These are phyloP conservation scores for Melanopsichium pennsylvanicum DNA, from an alignment of 1,284 basidiomycete genomes.

Conservation along the genomic window DNA sequence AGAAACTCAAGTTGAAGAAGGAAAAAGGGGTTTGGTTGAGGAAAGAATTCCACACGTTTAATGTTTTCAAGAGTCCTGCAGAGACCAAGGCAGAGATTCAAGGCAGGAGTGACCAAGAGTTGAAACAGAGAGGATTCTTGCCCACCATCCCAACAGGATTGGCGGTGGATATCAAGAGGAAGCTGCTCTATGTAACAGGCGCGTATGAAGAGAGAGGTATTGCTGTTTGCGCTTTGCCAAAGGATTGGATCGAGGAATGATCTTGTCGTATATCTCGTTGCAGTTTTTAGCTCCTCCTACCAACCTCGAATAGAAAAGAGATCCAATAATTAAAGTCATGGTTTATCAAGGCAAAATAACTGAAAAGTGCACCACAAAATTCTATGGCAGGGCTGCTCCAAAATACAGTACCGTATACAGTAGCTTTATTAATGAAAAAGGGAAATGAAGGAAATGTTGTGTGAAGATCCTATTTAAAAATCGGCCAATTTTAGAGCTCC, in stretches of 20 bases:
- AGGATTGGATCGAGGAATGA: conserved; percentile 40
- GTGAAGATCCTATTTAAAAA: conserved; percentile 18
- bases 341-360: neutral
- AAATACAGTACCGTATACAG: no score
- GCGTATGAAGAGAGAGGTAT: conserved; percentile 53
- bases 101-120: conserved; percentile 18
- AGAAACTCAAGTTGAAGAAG: conserved; percentile 32
- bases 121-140: conserved; percentile 35
- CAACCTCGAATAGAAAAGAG: no score
- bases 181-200: conserved; percentile 39
- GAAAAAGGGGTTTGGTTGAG: conserved; percentile 31
- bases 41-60: conserved; percentile 44
- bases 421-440: neutral
- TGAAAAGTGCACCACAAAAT: no score
- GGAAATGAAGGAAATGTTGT: conserved; percentile 20
- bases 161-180: conserved; percentile 38
- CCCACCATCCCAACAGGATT: conserved; percentile 46
- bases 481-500: conserved; percentile 29
- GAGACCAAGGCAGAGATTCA: conserved; percentile 37
- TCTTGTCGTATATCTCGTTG: no score
- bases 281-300: no score
- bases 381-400: no score
- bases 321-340: neutral
- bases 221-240: conserved; percentile 39
- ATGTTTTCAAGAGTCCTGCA: conserved; percentile 30